Base-by-base conservation (phyloP, 352 stramenopile species). In the Globisporangium rhizosaccharum region DNA sequence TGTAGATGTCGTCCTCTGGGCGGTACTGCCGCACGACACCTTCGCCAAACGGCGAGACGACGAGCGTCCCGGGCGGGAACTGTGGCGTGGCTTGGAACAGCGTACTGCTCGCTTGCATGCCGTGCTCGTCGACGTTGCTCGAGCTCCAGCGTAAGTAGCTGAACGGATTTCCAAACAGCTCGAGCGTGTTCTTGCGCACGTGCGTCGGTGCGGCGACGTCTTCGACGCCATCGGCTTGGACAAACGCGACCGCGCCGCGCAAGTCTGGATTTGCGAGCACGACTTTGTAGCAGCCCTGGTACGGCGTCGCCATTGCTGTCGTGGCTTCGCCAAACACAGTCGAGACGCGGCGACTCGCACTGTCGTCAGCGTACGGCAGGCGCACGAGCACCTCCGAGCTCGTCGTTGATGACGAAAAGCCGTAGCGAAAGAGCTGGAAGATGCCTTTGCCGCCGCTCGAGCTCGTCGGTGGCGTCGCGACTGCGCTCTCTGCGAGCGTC, bases 341-440 rank as follows among this genome's bases (percentile, higher is more conserved):
- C 9, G 81, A 62, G 15, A 89, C 30, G 11, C 77, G 67, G 4
- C 76, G 74, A 46, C 55, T 62, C 2, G 75, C 67, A 1, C 67
- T 73, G 45, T 88, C 75, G 17, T 81, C 70, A 0, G 65, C 66
- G 53, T 87, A 88, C 11, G 76, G 67, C 30, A 61, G 30, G 2
- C 55, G 23, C 36, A 50, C 56, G 17, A 37, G 28, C 41, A 47
- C 18, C 14, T 47, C 41, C 11, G 18, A 33, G 26, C 28, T 52
- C 28, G 51, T 23, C 0, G 67, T 63, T 14, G 65, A 63, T 1
- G 53, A 60, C 39, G 48, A 66, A 39, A 85, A 84, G 3, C 73
- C 68, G 58, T 82, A 79, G 5, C 79, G 73, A 45, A 92, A 81
- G 15, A 92, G 57, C 45, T 92, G 83, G 59, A 92, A 87, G 46